A percentile compares a stretch with the other conserved stretches of the same genome.
Conservation (phyloP, 345 rosid species). For the Hevea brasiliensis region DNA sequence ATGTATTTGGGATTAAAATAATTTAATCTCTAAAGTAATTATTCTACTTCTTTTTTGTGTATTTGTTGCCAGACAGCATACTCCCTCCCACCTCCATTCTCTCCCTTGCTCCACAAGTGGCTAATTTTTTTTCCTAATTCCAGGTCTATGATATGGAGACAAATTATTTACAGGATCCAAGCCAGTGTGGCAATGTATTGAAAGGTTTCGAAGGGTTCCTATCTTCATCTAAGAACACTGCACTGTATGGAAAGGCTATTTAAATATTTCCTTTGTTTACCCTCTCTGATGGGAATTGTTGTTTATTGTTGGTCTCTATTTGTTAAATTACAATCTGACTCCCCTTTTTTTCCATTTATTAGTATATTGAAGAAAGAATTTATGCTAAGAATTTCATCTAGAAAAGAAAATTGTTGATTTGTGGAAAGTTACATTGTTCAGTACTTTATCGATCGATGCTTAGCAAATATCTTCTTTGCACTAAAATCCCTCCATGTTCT, state of each 20-base stretch:
- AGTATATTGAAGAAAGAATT: too few species aligned
- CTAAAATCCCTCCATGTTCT: not conserved
- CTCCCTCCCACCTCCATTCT: not conserved
- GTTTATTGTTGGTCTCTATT: not conserved
- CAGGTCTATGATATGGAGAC: conserved; percentile 99
- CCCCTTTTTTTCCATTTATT: not conserved
- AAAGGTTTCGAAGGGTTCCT: conserved; percentile 96
- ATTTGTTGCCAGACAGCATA: not conserved
- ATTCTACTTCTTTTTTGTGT: not conserved
- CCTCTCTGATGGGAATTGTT: not conserved
- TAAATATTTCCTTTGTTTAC: conserved; percentile 7
- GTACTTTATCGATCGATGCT: not conserved
- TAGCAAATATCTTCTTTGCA: not conserved
- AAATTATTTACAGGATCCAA: conserved; percentile 91
- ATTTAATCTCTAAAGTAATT: not conserved
- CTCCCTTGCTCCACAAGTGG: not conserved
- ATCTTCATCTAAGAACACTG: conserved; percentile 83
- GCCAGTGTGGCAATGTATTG: conserved; percentile 91
- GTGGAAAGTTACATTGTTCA: not conserved
- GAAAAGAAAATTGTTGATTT: not conserved
- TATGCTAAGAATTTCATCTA: not conserved
- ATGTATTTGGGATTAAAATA: not conserved
- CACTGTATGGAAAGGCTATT: conserved; percentile 53
- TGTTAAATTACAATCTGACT: not conserved
- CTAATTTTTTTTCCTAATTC: conserved; percentile 9